These are phyloP conservation scores for Mortierella antarctica DNA, from an alignment of 192 early-diverging fungal species.

Conservation along the genomic window DNA sequence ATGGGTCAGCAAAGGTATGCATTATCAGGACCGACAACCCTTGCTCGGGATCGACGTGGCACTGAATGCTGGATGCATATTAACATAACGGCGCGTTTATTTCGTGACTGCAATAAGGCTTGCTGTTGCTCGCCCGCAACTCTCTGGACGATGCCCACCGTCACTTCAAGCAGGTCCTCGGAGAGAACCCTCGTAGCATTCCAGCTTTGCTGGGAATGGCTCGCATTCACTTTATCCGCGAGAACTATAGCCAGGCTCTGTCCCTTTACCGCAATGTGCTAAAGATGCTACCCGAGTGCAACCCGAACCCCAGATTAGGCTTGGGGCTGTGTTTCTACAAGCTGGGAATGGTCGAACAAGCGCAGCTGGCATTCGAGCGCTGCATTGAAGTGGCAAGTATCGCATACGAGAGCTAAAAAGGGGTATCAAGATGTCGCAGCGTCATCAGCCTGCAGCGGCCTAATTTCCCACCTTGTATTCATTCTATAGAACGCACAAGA, in stretches of 20 bases:
- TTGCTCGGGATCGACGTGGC: not conserved
- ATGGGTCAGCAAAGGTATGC: conserved; percentile 76
- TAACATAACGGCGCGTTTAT: not conserved
- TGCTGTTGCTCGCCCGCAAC: conserved; percentile 63
- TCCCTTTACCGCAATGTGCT: conserved; percentile 82
- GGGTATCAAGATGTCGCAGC: too few species aligned
- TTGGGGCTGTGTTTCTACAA: conserved; percentile 90
- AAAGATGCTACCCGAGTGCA: conserved; percentile 62
- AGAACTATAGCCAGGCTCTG: conserved; percentile 78
- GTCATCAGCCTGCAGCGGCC: too few species aligned
- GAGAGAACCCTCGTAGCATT: conserved; percentile 60
- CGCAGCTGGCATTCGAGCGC: conserved; percentile 77
- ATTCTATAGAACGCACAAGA: conserved; percentile 66
- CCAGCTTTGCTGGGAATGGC: conserved; percentile 76
- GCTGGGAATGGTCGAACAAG: conserved; percentile 73
- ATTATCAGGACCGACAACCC: not conserved
- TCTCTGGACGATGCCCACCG: conserved; percentile 67
- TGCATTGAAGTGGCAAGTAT: conserved; percentile 70
- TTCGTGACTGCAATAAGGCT: conserved; percentile 43
- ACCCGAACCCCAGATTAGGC: conserved; percentile 79
- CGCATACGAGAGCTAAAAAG: not conserved
- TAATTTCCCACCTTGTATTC: not conserved
- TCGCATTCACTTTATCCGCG: conserved; percentile 66
- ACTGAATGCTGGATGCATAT: not conserved
- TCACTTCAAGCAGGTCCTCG: conserved; percentile 61